Base-by-base conservation (phyloP, 129 eudicot species). In the Smallanthus sonchifolius region DNA sequence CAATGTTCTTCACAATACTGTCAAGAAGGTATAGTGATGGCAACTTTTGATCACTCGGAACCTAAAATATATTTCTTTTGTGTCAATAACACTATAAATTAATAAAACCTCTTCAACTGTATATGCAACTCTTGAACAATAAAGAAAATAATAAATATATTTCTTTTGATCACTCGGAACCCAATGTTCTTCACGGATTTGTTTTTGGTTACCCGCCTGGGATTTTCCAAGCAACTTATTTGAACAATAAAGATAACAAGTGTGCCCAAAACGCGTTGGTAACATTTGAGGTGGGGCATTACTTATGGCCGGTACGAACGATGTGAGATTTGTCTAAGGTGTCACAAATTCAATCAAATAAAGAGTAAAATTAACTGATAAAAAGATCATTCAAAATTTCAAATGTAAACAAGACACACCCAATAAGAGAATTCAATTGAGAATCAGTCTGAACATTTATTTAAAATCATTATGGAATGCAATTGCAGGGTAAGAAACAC, bases 1-100 rank as follows among this genome's bases (percentile, higher is more conserved):
- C 99, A 72, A 91, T 91, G 81, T 95, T 95, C 86, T 95, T 95
- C 93, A 95, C 97, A 75, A 95, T 95, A 82, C 97, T 95, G 85
- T 95, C 99, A 44, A 95, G 81, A 40, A 95, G 91, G 77, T 95
- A 95, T 35, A 95, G 83, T 32, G 99, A 95, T 20, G 97, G 97
- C 86, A 95, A 84, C 83, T 95, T 95, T 69, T 91, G 99, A 51
- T 95, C 99, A 19, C 84, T 85, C 32, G 99, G 94, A 82, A 95
- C 96, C 99, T 94, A 87, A 61, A 88, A 76, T 59, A 0, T n/a
- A 47, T 35, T 72, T 35, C 37, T 35, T 37, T 40, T 42, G 37
- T 10, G 47, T 80, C 86, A 89, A 86, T 62, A 32, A 73, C 48
- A 61, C 34, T 47, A 51, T 77, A 47, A 45, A 43, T 30, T 68